Percentiles rank a stretch among this genome's conserved stretches.
Conservation (phyloP, 331 rosid genomes). For the Malus hybrid region DNA sequence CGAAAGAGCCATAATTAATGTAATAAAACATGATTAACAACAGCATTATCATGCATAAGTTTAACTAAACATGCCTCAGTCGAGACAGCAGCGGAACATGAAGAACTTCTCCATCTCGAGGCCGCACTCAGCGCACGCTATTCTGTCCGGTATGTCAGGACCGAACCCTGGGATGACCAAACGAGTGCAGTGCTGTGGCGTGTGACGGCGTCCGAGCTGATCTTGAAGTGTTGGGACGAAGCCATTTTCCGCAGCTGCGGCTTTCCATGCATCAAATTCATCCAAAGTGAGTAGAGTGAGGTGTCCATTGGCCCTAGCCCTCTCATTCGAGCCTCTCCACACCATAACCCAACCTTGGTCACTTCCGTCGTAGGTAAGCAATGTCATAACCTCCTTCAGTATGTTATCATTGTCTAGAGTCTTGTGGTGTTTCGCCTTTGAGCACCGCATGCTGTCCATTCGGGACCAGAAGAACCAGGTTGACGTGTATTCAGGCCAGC, state of each 20-base stretch:
- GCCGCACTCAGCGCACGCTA: conserved; percentile 78
- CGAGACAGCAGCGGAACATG: conserved; percentile 84
- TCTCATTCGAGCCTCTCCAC: conserved; percentile 40
- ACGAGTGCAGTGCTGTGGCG: conserved; percentile 69
- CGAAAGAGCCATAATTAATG: background rate
- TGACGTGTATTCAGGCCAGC: conserved; percentile 39
- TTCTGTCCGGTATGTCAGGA: conserved; percentile 54
- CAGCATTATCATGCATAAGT: background rate
- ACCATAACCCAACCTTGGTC: conserved; percentile 76
- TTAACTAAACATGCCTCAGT: conserved; percentile 9
- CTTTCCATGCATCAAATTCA: conserved; percentile 40
- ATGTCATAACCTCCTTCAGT: conserved; percentile 62
- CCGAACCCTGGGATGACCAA: conserved; percentile 66
- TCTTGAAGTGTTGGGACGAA: conserved; percentile 29
- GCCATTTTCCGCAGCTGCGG: conserved; percentile 15
- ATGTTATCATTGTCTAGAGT: conserved; percentile 46
- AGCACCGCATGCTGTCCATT: conserved; percentile 81
- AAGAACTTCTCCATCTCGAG: conserved; percentile 72
- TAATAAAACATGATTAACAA: background rate
- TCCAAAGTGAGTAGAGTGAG: conserved; percentile 26
- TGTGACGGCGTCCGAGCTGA: conserved; percentile 21
- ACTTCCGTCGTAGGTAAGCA: conserved; percentile 75
- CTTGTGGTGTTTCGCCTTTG: conserved; percentile 39
- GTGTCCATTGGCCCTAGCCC: conserved; percentile 62
- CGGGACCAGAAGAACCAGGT: conserved; percentile 90